Percentiles rank a stretch among this genome's conserved stretches.
Evolutionary conservation across 164 flowering plant genomes (phyloP).

Genomic region (Umbellularia californica): DNA sequence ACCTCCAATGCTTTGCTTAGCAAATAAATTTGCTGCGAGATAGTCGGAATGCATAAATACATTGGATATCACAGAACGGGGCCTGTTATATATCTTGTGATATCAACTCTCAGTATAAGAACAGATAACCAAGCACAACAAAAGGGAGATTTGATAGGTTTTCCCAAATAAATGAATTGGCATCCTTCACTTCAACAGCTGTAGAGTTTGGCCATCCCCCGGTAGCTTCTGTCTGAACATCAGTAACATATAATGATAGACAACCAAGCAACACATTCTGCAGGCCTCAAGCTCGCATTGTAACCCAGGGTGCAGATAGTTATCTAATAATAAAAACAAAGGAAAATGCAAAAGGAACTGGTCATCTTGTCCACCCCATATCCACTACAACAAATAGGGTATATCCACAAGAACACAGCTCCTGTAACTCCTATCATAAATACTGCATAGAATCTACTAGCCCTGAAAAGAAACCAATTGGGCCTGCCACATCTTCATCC

Average conservation of each 20-base stretch:
- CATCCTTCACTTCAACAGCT: conserved; percentile 23
- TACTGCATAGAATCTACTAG: conserved; percentile 12
- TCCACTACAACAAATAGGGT: conserved; percentile 7
- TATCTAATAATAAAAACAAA: conserved; percentile 29
- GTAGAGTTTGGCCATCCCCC: conserved; percentile 15
- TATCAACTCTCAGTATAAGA: neutral
- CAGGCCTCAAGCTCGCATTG: conserved; percentile 25
- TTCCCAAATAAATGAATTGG: conserved; percentile 25
- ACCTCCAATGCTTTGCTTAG: too few relatives aligned
- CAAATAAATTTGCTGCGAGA: too few relatives aligned
- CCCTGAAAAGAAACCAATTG: neutral
- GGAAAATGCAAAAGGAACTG: conserved; percentile 31
- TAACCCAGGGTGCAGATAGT: conserved; percentile 28
- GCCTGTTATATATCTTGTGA: neutral
- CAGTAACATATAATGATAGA: neutral
- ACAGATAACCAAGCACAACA: conserved; percentile 8
- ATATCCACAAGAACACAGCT: conserved; percentile 10
- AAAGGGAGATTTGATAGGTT: conserved; percentile 42
- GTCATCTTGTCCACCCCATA: conserved; percentile 8
- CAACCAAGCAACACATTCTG: conserved; percentile 12
- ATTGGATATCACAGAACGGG: neutral
- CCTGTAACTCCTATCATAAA: too few relatives aligned
- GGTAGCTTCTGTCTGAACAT: neutral
- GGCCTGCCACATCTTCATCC: neutral
- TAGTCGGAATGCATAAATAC: too few relatives aligned